Conservation (phyloP, 169 alveolate species). For the Plasmodium vinckei region DNA sequence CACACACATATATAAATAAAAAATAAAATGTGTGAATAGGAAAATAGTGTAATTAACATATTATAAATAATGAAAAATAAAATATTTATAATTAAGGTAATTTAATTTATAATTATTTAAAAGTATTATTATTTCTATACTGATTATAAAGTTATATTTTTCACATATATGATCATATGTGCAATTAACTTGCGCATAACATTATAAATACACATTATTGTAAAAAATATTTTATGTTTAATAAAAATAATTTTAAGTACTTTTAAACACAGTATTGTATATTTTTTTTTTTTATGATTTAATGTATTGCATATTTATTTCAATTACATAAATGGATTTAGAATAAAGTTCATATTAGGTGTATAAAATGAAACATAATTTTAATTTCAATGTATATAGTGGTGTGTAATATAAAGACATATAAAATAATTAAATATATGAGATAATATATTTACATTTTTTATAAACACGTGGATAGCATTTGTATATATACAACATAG, state of each 20-base stretch:
- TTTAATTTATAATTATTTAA: background rate
- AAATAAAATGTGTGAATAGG: background rate
- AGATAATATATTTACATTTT: background rate
- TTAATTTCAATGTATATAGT: conserved; percentile 10
- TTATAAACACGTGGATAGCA: background rate
- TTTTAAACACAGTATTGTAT: background rate
- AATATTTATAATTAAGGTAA: background rate
- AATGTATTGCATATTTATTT: conserved; percentile 8
- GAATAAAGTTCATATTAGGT: conserved; percentile 5
- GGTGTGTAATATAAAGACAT: background rate
- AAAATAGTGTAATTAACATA: background rate
- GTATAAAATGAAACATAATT: conserved; percentile 17
- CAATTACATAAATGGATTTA: conserved; percentile 14
- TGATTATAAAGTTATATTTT: background rate
- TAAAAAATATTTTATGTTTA: too few relatives aligned
- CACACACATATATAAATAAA: conserved; percentile 36
- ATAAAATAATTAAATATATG: background rate
- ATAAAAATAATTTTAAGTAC: too few relatives aligned
- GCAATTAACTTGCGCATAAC: background rate
- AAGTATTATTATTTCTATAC: conserved; percentile 2
- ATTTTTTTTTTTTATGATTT: background rate
- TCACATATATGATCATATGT: background rate
- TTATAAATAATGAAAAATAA: too few relatives aligned
- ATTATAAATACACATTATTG: too few relatives aligned
- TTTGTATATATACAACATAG: conserved; percentile 11